phyloP scores from a whole-genome alignment of 139 green algal species.

The Picocystis salinarum region DNA sequence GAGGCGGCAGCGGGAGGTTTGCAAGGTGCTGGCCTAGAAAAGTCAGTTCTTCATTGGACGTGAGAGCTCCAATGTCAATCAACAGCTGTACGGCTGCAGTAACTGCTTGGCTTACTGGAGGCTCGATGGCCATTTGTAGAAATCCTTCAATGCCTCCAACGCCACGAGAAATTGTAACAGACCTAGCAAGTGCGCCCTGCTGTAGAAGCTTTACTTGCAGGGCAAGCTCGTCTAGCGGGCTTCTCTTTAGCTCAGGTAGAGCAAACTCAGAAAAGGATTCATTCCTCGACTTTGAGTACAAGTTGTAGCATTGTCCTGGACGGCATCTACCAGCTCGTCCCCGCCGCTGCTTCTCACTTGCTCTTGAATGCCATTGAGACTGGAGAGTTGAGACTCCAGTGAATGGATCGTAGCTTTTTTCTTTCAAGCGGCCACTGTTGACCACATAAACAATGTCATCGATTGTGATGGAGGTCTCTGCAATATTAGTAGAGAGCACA shows the following conservation, averaged over 20 bases:
- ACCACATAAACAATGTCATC: constrained; percentile 68
- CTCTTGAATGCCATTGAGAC: constrained; percentile 26
- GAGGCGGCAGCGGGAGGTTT: constrained; percentile 45
- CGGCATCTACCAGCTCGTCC: constrained; percentile 56
- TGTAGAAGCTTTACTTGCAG: constrained; percentile 24
- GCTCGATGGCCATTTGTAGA: constrained; percentile 35
- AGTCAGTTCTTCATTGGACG: constrained; percentile 28
- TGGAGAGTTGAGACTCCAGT: constrained; percentile 53
- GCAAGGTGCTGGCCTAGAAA: neutral
- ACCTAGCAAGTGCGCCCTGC: neutral
- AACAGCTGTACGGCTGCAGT: constrained; percentile 24
- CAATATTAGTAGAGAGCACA: constrained; percentile 69
- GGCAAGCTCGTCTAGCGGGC: constrained; percentile 37
- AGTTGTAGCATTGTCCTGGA: constrained; percentile 49
- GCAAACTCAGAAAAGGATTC: constrained; percentile 26
- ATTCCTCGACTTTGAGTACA: constrained; percentile 44
- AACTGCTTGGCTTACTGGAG: constrained; percentile 25
- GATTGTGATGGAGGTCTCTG: constrained; percentile 62
- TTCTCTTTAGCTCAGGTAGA: constrained; percentile 34
- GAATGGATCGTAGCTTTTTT: constrained; percentile 68
- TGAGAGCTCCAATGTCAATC: constrained; percentile 19
- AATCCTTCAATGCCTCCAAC: constrained; percentile 18
- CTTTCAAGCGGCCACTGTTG: constrained; percentile 49
- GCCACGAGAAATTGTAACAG: neutral
- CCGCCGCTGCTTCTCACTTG: constrained; percentile 42